Base-by-base conservation (phyloP, 1,284 basidiomycete genomes). In the Cryptococcus floricola region DNA sequence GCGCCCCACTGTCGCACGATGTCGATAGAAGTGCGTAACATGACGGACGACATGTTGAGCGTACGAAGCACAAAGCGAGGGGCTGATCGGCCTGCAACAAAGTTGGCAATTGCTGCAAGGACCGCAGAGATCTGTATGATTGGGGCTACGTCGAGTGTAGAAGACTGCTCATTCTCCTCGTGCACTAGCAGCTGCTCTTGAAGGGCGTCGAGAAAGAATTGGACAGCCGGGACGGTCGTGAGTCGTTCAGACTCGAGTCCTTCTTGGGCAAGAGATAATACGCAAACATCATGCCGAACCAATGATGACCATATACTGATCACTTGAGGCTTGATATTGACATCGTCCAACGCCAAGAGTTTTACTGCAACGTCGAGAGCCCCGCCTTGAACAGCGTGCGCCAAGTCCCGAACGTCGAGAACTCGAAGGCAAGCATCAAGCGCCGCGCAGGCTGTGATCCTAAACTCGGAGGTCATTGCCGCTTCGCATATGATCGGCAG, bases 401-500 rank as follows among this genome's bases (percentile, higher is more conserved):
- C 50, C 16, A 71, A 45, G 12, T 55, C 64, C 18, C 47, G 46
- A 5, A 62, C 42, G 41, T 66, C 65, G 1, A 69, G 54, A 5
- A 54, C 47, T 16, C 53, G 53, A 12, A 71, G 47, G 41, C 65
- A 68, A 5, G 60, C 56, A 27, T 67, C 67, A 16, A 71, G 59
- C 2, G 67, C 69, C 9, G 39, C 46, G 47, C 62, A 68, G 5
- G 68, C 68, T 39, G 54, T 52, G 13, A 43, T 18, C 1, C 67
- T 57, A 44, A 63, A 66, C 19, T 59, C 43, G 7, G 44, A 25
- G 1, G 57, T 62, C 39, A 58, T 39, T 2, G 60, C 62, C 9
- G 67, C 68, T 49, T 61, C 59, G 39, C 68, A 69, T 34, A 72
- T 68, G 58, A 72, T 70, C 1, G 70, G 68, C 25, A 72, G 45